Base-by-base conservation (phyloP, 768 basidiomycete species). In the Auriscalpium microsporum region DNA sequence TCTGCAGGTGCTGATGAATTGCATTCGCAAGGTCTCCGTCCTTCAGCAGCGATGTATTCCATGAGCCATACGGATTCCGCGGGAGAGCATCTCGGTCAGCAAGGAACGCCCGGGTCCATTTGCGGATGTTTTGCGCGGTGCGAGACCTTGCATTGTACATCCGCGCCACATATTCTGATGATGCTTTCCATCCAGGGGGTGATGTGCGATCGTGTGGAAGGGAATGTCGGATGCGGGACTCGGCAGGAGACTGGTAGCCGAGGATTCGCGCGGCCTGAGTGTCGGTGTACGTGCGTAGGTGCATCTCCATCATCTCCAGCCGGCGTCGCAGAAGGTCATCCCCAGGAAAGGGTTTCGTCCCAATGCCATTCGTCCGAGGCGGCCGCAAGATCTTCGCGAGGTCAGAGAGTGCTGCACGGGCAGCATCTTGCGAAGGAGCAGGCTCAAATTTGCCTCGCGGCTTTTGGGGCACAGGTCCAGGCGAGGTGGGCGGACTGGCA, bases 101-200 rank as follows among this genome's bases (percentile, higher is more conserved):
- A 14, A 66, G 56, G 56, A 58, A 65, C 37, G 53, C 57, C 4
- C 56, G 51, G 10, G 63, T 56, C 63, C 65, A 67, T 13, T 58
- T 54, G 16, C 58, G 58, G 6, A 68, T 55, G 13, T 47, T 58
- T 21, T 58, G 42, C n/a, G 40, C 40, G n/a, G 40, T 42, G 40
- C n/a, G 40, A n/a, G 40, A 42, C 10, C 11, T 11, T n/a, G 10
- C n/a, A 11, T n/a, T n/a, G 40, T 42, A n/a, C 40, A 42, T 10
- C 11, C n/a, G 40, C 40, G 40, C 40, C 10, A 42, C n/a, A 11
- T n/a, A n/a, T 42, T 11, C 11, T 42, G 40, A 42, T 42, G 40
- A 10, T n/a, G 10, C 40, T 10, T 11, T 42, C 40, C 40, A 42
- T 10, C 40, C 40, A 21, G 21, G 21, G 21, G 21, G 21, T 21